Evolutionary conservation across 192 early-diverging fungal genomes (phyloP).

Genomic region (Entrophospora sp.): DNA sequence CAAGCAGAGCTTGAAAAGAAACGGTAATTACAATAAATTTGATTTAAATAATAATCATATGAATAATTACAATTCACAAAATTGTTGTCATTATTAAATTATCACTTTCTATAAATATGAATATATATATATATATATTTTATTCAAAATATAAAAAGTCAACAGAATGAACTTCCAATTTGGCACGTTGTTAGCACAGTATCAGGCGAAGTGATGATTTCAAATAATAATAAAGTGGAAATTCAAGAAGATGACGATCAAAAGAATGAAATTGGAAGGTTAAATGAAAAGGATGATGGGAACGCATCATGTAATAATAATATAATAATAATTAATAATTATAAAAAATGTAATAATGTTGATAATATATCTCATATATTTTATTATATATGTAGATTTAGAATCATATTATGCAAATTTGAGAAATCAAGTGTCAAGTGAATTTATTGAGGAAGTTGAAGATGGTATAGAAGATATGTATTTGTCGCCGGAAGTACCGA

Average conservation of each 20-base stretch:
- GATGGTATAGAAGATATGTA: not conserved
- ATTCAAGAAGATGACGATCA: conserved; percentile 33
- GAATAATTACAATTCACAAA: not conserved
- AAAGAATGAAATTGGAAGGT: conserved; percentile 27
- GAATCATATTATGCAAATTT: conserved; percentile 12
- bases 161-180: conserved; percentile 67
- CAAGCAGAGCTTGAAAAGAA: conserved; percentile 58
- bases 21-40: conserved; percentile 19
- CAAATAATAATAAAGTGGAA: conserved; percentile 24
- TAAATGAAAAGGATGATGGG: conserved; percentile 31
- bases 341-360: not conserved
- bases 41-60: not conserved
- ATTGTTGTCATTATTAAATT: not conserved
- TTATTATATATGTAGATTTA: not conserved
- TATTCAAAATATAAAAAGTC: conserved; percentile 17
- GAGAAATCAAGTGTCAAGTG: conserved; percentile 16
- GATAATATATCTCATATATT: not conserved
- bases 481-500: not conserved
- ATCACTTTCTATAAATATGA: not conserved
- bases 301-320: conserved; percentile 29
- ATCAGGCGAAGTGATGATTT: conserved; percentile 41
- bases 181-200: conserved; percentile 75
- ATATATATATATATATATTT: not conserved
- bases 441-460: conserved; percentile 22
- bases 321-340: not conserved